These are phyloP conservation scores for Hylodesmum podocarpum DNA, from an alignment of 306 rosid species.

Conservation along the genomic window DNA sequence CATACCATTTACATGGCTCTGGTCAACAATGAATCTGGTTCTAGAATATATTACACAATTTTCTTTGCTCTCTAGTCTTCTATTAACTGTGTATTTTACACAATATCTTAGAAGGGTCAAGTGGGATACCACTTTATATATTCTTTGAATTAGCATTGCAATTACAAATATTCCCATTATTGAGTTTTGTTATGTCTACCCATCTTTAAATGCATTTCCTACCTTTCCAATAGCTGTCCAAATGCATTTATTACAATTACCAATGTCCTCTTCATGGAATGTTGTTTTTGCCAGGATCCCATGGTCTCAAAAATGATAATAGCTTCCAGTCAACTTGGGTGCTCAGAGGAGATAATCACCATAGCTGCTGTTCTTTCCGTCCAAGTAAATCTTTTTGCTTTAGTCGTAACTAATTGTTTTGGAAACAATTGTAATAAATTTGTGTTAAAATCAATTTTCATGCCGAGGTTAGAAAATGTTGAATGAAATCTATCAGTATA, in stretches of 20 bases:
- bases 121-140: not conserved
- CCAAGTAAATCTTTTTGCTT: constrained; percentile 58
- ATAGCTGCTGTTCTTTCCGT: constrained; percentile 86
- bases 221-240: constrained; percentile 6
- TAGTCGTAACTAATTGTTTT: not conserved
- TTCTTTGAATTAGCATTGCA: not conserved
- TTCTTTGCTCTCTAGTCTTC: constrained; percentile 5
- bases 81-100: not conserved
- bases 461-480: constrained; percentile 3
- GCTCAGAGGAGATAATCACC: constrained; percentile 92
- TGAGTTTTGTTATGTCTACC: not conserved
- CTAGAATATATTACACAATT: not conserved
- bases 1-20: not conserved
- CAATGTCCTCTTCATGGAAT: not conserved
- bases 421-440: not conserved
- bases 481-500: constrained; percentile 8
- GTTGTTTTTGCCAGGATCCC: constrained; percentile 64
- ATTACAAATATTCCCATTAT: not conserved
- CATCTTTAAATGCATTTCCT: not conserved
- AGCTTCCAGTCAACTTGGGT: constrained; percentile 77
- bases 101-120: not conserved
- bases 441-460: not conserved
- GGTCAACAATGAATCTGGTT: constrained; percentile 3
- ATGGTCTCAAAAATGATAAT: constrained; percentile 94
- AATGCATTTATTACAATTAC: not conserved